A percentile compares a stretch with the other conserved stretches of the same genome.
Conservation (phyloP, 2,329 filamentous ascomycete genomes). For the Colletotrichum coccodes region DNA sequence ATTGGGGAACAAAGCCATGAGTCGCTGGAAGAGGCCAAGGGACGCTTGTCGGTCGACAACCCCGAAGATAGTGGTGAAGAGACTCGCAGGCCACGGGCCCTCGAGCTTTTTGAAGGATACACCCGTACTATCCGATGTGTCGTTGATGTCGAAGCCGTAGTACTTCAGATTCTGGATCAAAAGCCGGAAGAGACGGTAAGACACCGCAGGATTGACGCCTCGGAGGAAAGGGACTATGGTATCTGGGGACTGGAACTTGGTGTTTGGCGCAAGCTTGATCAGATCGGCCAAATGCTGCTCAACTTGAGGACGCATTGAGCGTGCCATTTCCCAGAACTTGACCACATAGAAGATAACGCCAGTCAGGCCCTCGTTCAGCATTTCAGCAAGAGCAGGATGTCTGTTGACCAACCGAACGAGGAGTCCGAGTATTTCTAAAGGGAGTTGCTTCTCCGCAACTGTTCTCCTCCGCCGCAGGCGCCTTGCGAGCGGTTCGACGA, state of each 20-base stretch:
- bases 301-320: neutral
- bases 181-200: conserved; percentile 38
- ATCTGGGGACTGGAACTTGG: neutral
- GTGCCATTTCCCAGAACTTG: conserved; percentile 15
- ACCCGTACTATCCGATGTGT: conserved; percentile 11
- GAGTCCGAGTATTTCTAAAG: neutral
- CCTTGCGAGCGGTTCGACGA: neutral
- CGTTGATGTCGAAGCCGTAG: conserved; percentile 38
- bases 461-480: neutral
- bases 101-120: conserved; percentile 2
- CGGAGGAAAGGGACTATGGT: neutral
- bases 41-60: neutral
- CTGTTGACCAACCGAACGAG: neutral
- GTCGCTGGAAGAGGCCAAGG: neutral
- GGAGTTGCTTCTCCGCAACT: neutral
- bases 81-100: conserved; percentile 11
- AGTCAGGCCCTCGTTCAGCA: neutral
- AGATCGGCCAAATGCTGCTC: neutral
- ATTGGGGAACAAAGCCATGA: neutral
- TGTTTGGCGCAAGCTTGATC: neutral
- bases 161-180: conserved; percentile 33
- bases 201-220: neutral
- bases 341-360: conserved; percentile 4
- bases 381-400: neutral
- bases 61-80: neutral